Percentiles rank a stretch among this genome's conserved stretches.
Conservation (phyloP, 345 rosid genomes). For the Syzygium jambos region DNA sequence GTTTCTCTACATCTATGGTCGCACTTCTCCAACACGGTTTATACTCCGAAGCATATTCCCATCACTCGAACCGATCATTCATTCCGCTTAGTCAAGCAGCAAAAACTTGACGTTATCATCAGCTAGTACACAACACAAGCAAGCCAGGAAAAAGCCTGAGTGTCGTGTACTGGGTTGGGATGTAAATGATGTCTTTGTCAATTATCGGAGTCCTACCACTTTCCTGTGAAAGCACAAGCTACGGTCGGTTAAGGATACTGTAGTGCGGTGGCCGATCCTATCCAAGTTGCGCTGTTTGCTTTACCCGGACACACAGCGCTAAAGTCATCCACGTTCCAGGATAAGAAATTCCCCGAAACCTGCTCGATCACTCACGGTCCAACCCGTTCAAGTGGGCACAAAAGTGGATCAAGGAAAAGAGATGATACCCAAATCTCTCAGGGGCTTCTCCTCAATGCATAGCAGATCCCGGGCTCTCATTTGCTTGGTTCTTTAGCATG, state of each 20-base stretch:
- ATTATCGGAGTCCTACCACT: not conserved
- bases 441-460: not conserved
- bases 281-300: slow-evolving; percentile 9
- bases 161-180: not conserved
- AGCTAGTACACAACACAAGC: not conserved
- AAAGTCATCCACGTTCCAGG: slow-evolving; percentile 8
- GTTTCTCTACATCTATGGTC: not conserved
- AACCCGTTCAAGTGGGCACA: slow-evolving; percentile 8
- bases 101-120: not conserved
- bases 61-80: not conserved
- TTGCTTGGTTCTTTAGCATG: not conserved
- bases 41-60: not conserved
- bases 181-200: not conserved
- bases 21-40: not conserved
- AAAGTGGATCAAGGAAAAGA: not conserved
- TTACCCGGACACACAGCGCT: slow-evolving; percentile 15
- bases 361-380: not conserved
- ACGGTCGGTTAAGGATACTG: slow-evolving; percentile 7
- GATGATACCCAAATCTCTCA: not conserved
- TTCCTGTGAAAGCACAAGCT: not conserved
- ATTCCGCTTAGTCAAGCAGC: not conserved
- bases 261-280: not conserved
- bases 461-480: not conserved
- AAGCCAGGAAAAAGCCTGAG: not conserved
- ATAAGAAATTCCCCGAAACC: slow-evolving; percentile 20